Evolutionary conservation across 108 stramenopile species (phyloP), one percentile per base, ranked within the genome.

Genomic region (Parietichytrium sp.): DNA sequence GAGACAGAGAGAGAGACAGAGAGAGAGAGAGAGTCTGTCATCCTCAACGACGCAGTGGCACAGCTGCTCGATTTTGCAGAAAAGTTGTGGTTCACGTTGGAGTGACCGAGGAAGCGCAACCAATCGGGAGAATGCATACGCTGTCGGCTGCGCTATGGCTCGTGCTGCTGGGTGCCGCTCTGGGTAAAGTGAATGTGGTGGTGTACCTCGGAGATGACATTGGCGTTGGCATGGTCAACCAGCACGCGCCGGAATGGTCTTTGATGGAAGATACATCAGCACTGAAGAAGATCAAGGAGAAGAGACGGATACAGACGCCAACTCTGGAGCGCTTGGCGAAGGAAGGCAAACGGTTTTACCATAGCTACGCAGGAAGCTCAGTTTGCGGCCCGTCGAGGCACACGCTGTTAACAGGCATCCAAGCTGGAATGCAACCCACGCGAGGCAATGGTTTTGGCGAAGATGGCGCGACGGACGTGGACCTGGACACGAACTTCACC

Each of bases 151-250:
- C n/a, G n/a, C n/a, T n/a, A n/a, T n/a, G n/a, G n/a, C n/a, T n/a
- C n/a, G n/a, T n/a, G n/a, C n/a, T n/a, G n/a, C n/a, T n/a, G n/a
- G n/a, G n/a, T n/a, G n/a, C n/a, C n/a, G n/a, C n/a, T n/a, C n/a
- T n/a, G n/a, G n/a, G n/a, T n/a, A n/a, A n/a, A n/a, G n/a, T n/a
- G 49, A 50, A 50, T 50, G 61, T 72, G 20, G 20, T 72, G 0
- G 36, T 72, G 38, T 72, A 72, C 61, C 61, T 72, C 16, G 25
- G 38, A 8, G 61, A 72, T 25, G 61, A 72, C 1, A 33, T 72
- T n/a, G 61, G 61, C 61, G 61, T 72, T n/a, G 61, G 61, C 61
- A 45, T 72, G 42, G 33, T 72, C 15, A 72, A 72, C 42, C 61
- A 72, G 61, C 61, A 72, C 38, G 61, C 61, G 10, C 61, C 61